These are phyloP conservation scores for Strobilomyces echinocephalus DNA, from an alignment of 768 basidiomycete genomes.

Conservation along the genomic window DNA sequence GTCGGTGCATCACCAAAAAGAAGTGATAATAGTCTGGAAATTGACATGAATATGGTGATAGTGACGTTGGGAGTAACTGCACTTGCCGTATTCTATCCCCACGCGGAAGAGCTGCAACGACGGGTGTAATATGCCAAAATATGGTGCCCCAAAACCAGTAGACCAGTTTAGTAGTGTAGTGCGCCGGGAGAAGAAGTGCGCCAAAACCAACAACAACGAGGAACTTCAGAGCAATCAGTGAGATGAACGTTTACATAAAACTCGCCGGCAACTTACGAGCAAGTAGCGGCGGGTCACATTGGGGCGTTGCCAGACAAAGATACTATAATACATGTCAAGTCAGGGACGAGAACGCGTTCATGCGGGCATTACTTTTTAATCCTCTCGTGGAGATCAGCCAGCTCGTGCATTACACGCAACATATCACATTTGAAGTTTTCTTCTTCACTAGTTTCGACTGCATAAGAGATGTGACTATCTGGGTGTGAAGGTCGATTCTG, in stretches of 20 bases:
- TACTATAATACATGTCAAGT: constrained; percentile 32
- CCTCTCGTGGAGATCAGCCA: constrained; percentile 61
- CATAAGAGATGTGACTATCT: neutral
- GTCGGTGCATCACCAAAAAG: constrained; percentile 54
- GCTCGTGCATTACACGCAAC: constrained; percentile 39
- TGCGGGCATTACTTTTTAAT: constrained; percentile 48
- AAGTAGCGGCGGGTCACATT: constrained; percentile 46
- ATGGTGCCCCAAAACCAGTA: constrained; percentile 45
- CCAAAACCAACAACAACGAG: constrained; percentile 37
- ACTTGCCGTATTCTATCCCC: constrained; percentile 44
- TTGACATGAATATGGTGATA: neutral
- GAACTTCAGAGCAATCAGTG: constrained; percentile 26
- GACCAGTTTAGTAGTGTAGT: constrained; percentile 44
- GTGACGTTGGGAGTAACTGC: neutral
- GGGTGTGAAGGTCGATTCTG: neutral
- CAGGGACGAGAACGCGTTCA: neutral
- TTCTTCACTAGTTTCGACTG: constrained; percentile 22
- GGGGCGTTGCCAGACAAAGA: constrained; percentile 65
- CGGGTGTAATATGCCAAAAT: constrained; percentile 62
- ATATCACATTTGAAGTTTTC: constrained; percentile 40
- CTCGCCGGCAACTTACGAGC: constrained; percentile 33
- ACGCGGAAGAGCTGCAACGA: constrained; percentile 48
- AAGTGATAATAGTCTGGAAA: constrained; percentile 39
- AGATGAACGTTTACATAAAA: neutral
- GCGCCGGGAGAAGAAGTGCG: constrained; percentile 43